phyloP scores from a whole-genome alignment of 805 yeast genomes.

The Metschnikowia lunata region DNA sequence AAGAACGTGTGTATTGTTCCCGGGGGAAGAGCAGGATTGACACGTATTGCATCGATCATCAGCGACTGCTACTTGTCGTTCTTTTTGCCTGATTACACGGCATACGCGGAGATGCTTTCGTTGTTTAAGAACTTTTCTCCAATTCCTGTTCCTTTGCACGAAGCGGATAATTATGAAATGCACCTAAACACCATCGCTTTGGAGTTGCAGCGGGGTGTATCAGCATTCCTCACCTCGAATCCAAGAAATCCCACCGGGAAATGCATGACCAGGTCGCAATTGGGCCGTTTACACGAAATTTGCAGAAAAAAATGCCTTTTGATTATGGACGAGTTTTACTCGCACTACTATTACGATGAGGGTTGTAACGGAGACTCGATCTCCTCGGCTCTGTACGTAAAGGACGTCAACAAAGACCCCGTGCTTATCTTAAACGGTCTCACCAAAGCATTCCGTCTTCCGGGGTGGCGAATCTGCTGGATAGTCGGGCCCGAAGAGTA shows the following conservation, averaged over 20 bases:
- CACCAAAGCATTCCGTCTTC: constrained; percentile 57
- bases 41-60: constrained; percentile 57
- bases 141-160: constrained; percentile 57
- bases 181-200: constrained; percentile 49
- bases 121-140: constrained; percentile 60
- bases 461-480: constrained; percentile 67
- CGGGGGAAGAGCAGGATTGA: constrained; percentile 61
- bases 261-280: constrained; percentile 45
- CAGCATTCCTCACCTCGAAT: constrained; percentile 54
- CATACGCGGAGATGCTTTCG: constrained; percentile 62
- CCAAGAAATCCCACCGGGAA: constrained; percentile 63
- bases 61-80: constrained; percentile 56
- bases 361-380: constrained; percentile 49
- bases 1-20: constrained; percentile 62
- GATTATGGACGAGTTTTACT: constrained; percentile 62
- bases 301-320: constrained; percentile 51
- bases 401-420: constrained; percentile 55
- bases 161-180: constrained; percentile 52
- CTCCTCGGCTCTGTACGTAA: constrained; percentile 47
- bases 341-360: constrained; percentile 54
- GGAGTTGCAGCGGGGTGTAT: constrained; percentile 54
- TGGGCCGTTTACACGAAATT: constrained; percentile 46
- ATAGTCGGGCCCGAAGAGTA: constrained; percentile 59
- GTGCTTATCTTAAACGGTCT: constrained; percentile 57
- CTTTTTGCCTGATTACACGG: constrained; percentile 61